Evolutionary conservation across 2,329 filamentous ascomycete genomes (phyloP).

Genomic region (Hymenoscyphus fraxineus): DNA sequence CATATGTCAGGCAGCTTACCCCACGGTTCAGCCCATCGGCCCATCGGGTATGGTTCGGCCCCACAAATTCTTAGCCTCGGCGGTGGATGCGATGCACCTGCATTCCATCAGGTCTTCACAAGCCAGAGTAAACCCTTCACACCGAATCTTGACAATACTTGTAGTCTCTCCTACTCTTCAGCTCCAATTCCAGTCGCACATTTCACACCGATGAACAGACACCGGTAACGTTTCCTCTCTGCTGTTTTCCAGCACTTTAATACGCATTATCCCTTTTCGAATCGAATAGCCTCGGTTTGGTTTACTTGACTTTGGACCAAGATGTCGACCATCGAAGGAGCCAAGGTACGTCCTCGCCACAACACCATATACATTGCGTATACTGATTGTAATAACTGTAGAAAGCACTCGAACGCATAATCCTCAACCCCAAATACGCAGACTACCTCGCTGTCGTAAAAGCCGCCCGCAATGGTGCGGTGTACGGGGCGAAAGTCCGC

Average conservation of each 20-base stretch:
- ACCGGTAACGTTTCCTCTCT: constrained; percentile 19
- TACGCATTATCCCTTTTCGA: constrained; percentile 7
- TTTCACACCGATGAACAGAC: constrained; percentile 21
- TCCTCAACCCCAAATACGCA: constrained; percentile 80
- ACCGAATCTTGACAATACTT: neutral
- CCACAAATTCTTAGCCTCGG: neutral
- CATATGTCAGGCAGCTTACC: neutral
- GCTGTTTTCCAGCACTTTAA: constrained; percentile 16
- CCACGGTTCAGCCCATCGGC: neutral
- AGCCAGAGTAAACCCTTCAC: neutral
- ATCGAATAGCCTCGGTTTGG: constrained; percentile 28
- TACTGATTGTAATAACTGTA: constrained; percentile 21
- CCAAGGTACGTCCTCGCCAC: constrained; percentile 23
- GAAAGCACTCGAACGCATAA: constrained; percentile 63
- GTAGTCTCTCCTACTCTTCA: constrained; percentile 7
- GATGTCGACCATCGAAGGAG: constrained; percentile 28
- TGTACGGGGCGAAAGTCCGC: constrained; percentile 95
- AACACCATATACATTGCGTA: neutral
- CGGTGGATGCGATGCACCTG: neutral
- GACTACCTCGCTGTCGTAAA: constrained; percentile 83
- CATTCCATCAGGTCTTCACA: neutral
- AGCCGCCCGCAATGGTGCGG: constrained; percentile 90
- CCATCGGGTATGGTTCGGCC: neutral
- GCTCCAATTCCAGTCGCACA: neutral
- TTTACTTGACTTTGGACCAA: constrained; percentile 12